Base-by-base conservation (phyloP, 306 rosid species). In the Cercis canadensis region DNA sequence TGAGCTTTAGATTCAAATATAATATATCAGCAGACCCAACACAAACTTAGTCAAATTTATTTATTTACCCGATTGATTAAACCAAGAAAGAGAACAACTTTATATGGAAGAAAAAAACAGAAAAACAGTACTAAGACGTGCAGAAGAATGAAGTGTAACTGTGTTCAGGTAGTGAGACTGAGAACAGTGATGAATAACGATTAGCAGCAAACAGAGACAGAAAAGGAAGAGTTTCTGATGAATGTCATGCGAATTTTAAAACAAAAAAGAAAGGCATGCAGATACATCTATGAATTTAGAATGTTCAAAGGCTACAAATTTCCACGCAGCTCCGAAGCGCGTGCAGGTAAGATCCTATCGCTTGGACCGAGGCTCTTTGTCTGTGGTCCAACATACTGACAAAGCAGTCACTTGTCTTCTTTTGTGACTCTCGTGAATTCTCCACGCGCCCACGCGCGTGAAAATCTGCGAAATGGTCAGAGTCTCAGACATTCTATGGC, bases 351-450 rank as follows among this genome's bases (percentile, higher is more conserved):
- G 65, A 80, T 77, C 51, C 75, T 45, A 62, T 82, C 73, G 41
- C 74, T 58, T 53, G 76, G 47, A 72, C 77, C 77, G 44, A 72
- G 62, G 59, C 33, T 40, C 70, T 59, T 61, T 39, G 16, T 71
- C 54, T 70, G 37, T 57, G 79, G 79, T 74, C 83, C 73, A 47
- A 67, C 32, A 60, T 0, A 80, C 84, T 87, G 89, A 82, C 89
- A 82, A 75, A 82, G 77, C 80, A 75, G 18, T 51, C 4, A 2
- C 73, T 79, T 80, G 87, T 82, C 82, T 37, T 40, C 43, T 82
- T 57, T 70, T 80, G 51, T 40, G 67, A 11, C 5, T 14, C 8
- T 54, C 9, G 46, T 15, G 14, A 13, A 5, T 2, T 31, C 34
- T 6, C 0, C 82, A 83, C 91, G 77, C 80, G 52, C 75, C 5